Evolutionary conservation across 768 basidiomycete species (phyloP).

Genomic region (Exsudoporus frostii): DNA sequence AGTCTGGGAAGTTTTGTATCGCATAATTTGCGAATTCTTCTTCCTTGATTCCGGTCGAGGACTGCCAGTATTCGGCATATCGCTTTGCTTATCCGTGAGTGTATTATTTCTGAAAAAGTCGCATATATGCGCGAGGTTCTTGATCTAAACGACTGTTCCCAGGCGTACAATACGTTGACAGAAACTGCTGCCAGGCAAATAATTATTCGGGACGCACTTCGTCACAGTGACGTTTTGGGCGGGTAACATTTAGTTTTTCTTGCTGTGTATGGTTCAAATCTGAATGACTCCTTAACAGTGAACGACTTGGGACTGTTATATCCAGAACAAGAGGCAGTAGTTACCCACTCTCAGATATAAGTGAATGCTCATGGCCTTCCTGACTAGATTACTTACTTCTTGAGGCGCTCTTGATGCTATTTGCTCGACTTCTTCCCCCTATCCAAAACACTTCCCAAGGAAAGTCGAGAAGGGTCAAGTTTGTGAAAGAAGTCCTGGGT

Average conservation of each 20-base stretch:
- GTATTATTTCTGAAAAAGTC: slow-evolving; percentile 4
- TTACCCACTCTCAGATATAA: neutral
- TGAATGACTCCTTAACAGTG: slow-evolving; percentile 27
- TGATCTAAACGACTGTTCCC: slow-evolving; percentile 14
- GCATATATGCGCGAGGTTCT: slow-evolving; percentile 29
- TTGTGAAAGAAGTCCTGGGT: slow-evolving; percentile 52
- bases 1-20: slow-evolving; percentile 28
- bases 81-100: slow-evolving; percentile 26
- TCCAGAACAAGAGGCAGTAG: slow-evolving; percentile 46
- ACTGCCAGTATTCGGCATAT: slow-evolving; percentile 20
- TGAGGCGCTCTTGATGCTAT: slow-evolving; percentile 54
- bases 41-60: slow-evolving; percentile 26
- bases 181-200: slow-evolving; percentile 43
- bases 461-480: slow-evolving; percentile 38
- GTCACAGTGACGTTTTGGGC: slow-evolving; percentile 43
- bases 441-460: slow-evolving; percentile 35
- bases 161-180: slow-evolving; percentile 55
- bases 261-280: neutral
- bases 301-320: slow-evolving; percentile 47
- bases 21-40: slow-evolving; percentile 37
- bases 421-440: slow-evolving; percentile 54
- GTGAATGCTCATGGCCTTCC: neutral
- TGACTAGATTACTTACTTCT: slow-evolving; percentile 52
- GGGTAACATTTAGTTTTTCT: slow-evolving; percentile 36
- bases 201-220: slow-evolving; percentile 45